Evolutionary conservation across 208 protist species (phyloP).

Genomic region (Leishmania amazonensis): DNA sequence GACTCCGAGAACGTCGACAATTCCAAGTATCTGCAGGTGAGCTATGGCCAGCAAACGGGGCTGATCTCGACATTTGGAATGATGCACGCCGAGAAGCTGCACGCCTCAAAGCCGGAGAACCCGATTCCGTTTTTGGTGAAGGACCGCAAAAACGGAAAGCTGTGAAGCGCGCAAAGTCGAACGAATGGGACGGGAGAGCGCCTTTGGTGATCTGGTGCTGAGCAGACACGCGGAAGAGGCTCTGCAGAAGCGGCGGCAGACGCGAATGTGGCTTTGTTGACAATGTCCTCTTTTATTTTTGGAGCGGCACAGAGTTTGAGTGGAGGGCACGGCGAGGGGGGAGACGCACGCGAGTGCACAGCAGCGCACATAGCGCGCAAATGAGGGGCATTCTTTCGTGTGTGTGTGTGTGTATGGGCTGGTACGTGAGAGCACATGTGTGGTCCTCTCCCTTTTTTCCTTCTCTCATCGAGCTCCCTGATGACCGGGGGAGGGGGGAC

Average conservation of each 20-base stretch:
- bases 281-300: neutral
- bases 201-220: neutral
- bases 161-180: neutral
- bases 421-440: neutral
- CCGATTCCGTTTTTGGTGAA: slow-evolving; percentile 46
- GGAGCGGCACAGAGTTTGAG: neutral
- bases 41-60: slow-evolving; percentile 53
- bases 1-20: slow-evolving; percentile 23
- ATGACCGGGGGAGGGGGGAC: neutral
- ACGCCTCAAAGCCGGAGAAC: slow-evolving; percentile 45
- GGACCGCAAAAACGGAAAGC: neutral
- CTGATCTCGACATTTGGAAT: slow-evolving; percentile 57
- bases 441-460: neutral
- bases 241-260: neutral
- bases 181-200: neutral
- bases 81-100: slow-evolving; percentile 42
- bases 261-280: neutral
- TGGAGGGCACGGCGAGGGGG: neutral
- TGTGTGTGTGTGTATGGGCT: neutral
- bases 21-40: slow-evolving; percentile 60
- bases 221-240: neutral
- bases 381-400: neutral
- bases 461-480: neutral
- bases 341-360: neutral
- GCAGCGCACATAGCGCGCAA: neutral